These are phyloP conservation scores for Amanita brunnescens DNA, from an alignment of 768 basidiomycete genomes.

Conservation along the genomic window DNA sequence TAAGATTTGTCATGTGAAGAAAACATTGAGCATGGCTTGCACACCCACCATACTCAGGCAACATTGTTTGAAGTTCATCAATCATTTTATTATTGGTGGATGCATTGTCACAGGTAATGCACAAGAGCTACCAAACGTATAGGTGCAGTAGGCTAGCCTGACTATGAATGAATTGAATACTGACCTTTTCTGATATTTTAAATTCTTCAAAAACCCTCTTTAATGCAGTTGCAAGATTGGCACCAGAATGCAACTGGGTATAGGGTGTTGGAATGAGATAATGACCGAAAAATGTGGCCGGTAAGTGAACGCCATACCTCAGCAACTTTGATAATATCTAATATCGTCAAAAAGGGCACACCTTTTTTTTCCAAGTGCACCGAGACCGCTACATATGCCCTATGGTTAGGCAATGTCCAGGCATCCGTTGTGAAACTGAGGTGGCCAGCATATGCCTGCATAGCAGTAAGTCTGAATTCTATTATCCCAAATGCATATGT, in stretches of 20 bases:
- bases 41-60: slow-evolving; percentile 14
- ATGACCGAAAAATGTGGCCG: background rate
- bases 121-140: background rate
- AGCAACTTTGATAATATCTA: background rate
- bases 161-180: background rate
- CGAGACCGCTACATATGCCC: background rate
- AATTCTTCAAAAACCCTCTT: background rate
- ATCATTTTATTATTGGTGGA: slow-evolving; percentile 27
- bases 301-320: slow-evolving; percentile 4
- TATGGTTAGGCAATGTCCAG: background rate
- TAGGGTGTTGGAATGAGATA: too few species aligned
- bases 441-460: background rate
- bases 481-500: background rate
- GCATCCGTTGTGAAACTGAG: too few species aligned
- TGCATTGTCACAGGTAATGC: background rate
- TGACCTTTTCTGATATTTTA: background rate
- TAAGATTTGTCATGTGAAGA: slow-evolving; percentile 9
- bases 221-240: background rate
- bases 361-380: background rate
- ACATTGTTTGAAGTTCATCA: slow-evolving; percentile 12
- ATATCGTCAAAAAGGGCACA: background rate
- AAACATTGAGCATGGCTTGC: slow-evolving; percentile 26
- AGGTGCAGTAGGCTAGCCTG: background rate
- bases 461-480: background rate
- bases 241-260: slow-evolving; percentile 6